These are phyloP conservation scores for Aspergillus sergii DNA, from an alignment of 2,329 filamentous ascomycete species.

Conservation along the genomic window DNA sequence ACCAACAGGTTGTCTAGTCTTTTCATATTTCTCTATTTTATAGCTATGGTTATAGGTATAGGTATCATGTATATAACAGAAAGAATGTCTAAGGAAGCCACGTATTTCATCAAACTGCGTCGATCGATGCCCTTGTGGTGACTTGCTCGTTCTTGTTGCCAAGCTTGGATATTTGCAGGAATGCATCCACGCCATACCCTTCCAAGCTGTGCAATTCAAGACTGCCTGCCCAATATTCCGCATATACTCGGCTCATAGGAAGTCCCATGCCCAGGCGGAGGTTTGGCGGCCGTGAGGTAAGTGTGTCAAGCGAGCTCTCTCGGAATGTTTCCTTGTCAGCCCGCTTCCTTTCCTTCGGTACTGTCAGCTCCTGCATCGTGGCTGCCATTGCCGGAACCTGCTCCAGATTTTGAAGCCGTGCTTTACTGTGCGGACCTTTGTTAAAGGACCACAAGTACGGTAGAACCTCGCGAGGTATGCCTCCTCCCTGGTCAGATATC, in stretches of 20 bases:
- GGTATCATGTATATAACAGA: neutral
- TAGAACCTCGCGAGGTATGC: constrained; percentile 80
- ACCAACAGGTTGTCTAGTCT: neutral
- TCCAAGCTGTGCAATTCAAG: constrained; percentile 89
- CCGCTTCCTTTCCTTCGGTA: constrained; percentile 40
- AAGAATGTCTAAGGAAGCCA: neutral
- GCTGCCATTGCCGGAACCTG: constrained; percentile 90
- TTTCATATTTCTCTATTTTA: neutral
- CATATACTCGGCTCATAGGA: constrained; percentile 90
- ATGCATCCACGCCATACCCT: constrained; percentile 94
- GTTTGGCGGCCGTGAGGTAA: constrained; percentile 83
- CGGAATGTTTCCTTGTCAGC: constrained; percentile 41
- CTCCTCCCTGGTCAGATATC: constrained; percentile 92
- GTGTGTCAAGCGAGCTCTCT: constrained; percentile 72
- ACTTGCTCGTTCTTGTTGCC: constrained; percentile 98
- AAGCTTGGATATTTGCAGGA: constrained; percentile 92
- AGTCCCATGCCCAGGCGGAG: constrained; percentile 88
- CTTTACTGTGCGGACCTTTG: constrained; percentile 80
- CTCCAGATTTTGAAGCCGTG: constrained; percentile 79
- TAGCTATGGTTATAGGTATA: neutral
- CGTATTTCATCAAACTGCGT: constrained; percentile 61
- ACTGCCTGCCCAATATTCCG: constrained; percentile 96
- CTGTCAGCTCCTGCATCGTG: constrained; percentile 82
- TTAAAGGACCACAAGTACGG: constrained; percentile 96
- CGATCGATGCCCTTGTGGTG: constrained; percentile 74